A percentile compares a stretch with the other conserved stretches of the same genome.
Conservation (phyloP, 1,139 yeast genomes). For the Candida tetrigidarum region DNA sequence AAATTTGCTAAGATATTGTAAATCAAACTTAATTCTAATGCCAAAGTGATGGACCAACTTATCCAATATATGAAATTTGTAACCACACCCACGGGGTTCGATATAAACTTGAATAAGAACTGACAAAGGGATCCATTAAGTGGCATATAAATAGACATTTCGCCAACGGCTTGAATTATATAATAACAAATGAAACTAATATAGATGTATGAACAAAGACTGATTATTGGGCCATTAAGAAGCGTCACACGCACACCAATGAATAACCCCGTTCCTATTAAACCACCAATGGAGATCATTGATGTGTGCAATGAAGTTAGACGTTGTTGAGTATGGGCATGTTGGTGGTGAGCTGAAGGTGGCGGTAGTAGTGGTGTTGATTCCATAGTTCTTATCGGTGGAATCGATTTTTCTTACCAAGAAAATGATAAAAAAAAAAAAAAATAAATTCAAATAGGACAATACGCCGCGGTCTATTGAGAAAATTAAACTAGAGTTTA, state of each 20-base stretch:
- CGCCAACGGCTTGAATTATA: slow-evolving; percentile 25
- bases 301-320: slow-evolving; percentile 24
- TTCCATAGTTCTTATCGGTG: background rate
- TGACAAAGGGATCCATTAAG: slow-evolving; percentile 26
- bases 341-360: background rate
- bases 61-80: slow-evolving; percentile 30
- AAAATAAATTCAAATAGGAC: too few relatives aligned
- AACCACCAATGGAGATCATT: slow-evolving; percentile 31
- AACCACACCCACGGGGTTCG: slow-evolving; percentile 23
- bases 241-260: slow-evolving; percentile 24
- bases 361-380: background rate
- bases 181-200: slow-evolving; percentile 21
- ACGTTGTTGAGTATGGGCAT: slow-evolving; percentile 18
- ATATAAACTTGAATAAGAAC: slow-evolving; percentile 24
- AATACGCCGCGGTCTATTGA: too few relatives aligned
- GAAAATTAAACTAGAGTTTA: too few relatives aligned
- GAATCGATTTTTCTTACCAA: background rate
- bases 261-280: slow-evolving; percentile 33
- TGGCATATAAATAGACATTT: slow-evolving; percentile 26
- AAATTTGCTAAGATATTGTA: slow-evolving; percentile 15
- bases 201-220: slow-evolving; percentile 23
- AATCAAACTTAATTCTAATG: slow-evolving; percentile 27
- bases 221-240: slow-evolving; percentile 25
- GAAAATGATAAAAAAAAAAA: too few relatives aligned
- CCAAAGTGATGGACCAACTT: slow-evolving; percentile 31